Evolutionary conservation across 805 yeast species (phyloP).

Genomic region (Groenewaldozyma tartarivorans): DNA sequence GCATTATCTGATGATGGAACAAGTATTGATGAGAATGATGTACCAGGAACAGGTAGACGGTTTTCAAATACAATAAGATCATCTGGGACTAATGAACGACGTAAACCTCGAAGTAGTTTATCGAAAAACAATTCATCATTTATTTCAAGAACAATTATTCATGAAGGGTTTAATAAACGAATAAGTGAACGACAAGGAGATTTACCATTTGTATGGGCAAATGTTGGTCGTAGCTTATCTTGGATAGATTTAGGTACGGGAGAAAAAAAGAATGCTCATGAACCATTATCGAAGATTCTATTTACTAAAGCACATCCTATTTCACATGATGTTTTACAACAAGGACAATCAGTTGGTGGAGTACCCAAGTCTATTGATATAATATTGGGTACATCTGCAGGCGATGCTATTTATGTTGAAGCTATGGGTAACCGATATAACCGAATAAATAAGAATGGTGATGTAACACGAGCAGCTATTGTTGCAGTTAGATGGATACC

Average conservation of each 20-base stretch:
- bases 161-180: slow-evolving; percentile 26
- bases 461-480: slow-evolving; percentile 34
- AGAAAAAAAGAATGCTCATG: slow-evolving; percentile 19
- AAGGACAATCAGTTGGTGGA: slow-evolving; percentile 22
- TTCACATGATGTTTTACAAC: slow-evolving; percentile 27
- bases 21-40: not conserved
- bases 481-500: slow-evolving; percentile 41
- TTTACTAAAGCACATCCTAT: slow-evolving; percentile 32
- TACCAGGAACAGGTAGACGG: not conserved
- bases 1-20: slow-evolving; percentile 3
- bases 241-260: slow-evolving; percentile 24
- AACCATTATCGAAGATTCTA: slow-evolving; percentile 30
- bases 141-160: slow-evolving; percentile 28
- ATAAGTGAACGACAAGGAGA: slow-evolving; percentile 22
- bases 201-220: slow-evolving; percentile 25
- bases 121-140: slow-evolving; percentile 31
- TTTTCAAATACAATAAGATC: not conserved
- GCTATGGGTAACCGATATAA: slow-evolving; percentile 39
- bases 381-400: slow-evolving; percentile 52
- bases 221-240: slow-evolving; percentile 27
- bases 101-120: slow-evolving; percentile 28
- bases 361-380: slow-evolving; percentile 34
- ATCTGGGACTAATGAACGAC: slow-evolving; percentile 9
- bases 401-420: slow-evolving; percentile 59
- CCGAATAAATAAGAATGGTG: slow-evolving; percentile 44